phyloP scores from a whole-genome alignment of 169 alveolate species.

The Toxoplasma gondii region DNA sequence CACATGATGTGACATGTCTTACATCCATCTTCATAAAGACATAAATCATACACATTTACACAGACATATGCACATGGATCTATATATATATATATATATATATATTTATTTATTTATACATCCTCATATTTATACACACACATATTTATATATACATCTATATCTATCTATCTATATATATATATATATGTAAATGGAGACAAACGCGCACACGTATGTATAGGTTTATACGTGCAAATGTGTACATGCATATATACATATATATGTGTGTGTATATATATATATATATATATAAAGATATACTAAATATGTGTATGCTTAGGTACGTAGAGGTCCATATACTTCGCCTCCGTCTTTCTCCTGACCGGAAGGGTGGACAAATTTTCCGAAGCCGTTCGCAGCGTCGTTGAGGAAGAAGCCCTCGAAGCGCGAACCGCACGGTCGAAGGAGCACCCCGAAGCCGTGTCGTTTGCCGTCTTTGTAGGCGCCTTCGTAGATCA shows the following conservation, averaged over 20 bases:
- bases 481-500: background rate
- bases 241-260: background rate
- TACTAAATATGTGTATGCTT: no score
- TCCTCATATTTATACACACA: background rate
- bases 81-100: background rate
- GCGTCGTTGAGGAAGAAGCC: conserved; percentile 35
- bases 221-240: background rate
- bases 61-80: background rate
- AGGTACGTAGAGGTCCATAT: no score
- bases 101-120: background rate
- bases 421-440: conserved; percentile 39
- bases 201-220: background rate
- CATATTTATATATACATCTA: background rate
- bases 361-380: conserved; percentile 19
- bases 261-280: no score
- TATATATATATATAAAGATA: no score
- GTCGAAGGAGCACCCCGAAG: conserved; percentile 30
- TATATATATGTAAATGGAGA: background rate
- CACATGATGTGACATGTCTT: background rate
- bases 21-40: background rate
- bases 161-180: background rate
- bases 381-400: conserved; percentile 37
- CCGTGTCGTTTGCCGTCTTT: conserved; percentile 39
- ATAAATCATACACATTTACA: background rate
- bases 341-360: no score